A percentile compares a stretch with the other conserved stretches of the same genome.
phyloP scores from a whole-genome alignment of 352 stramenopile species.

The Pythium sukuiense region DNA sequence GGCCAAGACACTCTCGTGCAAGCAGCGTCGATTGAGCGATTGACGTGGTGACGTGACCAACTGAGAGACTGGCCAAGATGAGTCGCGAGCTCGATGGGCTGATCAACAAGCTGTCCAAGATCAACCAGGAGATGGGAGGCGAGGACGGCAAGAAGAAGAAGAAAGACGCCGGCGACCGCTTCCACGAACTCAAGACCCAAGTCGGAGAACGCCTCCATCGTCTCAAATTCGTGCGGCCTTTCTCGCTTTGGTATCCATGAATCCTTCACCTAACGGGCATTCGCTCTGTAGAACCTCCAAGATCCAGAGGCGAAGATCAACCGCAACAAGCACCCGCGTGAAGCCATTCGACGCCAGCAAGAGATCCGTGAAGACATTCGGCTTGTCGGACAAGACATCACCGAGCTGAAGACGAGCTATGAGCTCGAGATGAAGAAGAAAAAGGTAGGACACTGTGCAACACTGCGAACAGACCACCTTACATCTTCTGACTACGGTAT shows the following conservation, averaged over 20 bases:
- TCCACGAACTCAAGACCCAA: conserved; percentile 81
- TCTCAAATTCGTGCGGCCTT: conserved; percentile 65
- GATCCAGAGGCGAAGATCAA: conserved; percentile 69
- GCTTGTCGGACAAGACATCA: conserved; percentile 68
- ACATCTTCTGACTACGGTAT: neutral
- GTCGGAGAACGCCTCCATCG: conserved; percentile 75
- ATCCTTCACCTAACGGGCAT: neutral
- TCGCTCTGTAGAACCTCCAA: conserved; percentile 55
- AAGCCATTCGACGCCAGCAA: conserved; percentile 78
- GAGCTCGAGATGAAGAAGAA: conserved; percentile 83
- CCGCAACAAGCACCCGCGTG: conserved; percentile 68
- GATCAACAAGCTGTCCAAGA: conserved; percentile 67
- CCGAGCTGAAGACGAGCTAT: conserved; percentile 67
- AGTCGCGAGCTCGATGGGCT: conserved; percentile 78
- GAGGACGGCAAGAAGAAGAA: conserved; percentile 71
- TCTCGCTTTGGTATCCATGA: neutral
- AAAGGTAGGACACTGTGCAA: conserved; percentile 38
- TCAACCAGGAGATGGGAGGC: conserved; percentile 82
- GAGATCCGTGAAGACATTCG: conserved; percentile 82
- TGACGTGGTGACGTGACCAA: conserved; percentile 19
- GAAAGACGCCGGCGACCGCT: conserved; percentile 64
- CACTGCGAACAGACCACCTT: neutral
- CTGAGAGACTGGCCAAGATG: conserved; percentile 32
- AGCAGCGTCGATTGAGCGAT: neutral
- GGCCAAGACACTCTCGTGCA: neutral